A percentile compares a stretch with the other conserved stretches of the same genome.
phyloP scores from a whole-genome alignment of 177 flowering plant species.

The Tripterygium wilfordii region DNA sequence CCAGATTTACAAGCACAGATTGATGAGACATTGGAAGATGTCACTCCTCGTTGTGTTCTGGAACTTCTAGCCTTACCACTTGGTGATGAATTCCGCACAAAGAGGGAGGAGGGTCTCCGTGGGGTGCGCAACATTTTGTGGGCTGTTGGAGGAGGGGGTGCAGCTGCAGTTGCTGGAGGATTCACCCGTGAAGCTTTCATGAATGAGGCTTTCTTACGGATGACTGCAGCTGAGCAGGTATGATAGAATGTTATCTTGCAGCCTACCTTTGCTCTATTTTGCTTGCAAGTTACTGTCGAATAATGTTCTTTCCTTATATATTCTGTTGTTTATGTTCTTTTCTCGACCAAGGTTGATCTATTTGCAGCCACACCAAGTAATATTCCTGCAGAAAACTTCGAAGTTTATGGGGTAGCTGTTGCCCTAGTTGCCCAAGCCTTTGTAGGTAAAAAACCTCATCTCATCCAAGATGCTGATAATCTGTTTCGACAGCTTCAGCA shows the following conservation, averaged over 20 bases:
- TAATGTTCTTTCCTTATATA: neutral
- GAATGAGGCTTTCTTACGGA: conserved; percentile 76
- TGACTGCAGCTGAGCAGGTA: conserved; percentile 97
- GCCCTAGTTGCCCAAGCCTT: conserved; percentile 91
- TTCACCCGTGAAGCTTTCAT: conserved; percentile 91
- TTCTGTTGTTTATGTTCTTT: neutral
- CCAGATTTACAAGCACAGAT: conserved; percentile 88
- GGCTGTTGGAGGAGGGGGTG: conserved; percentile 98
- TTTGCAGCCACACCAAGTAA: conserved; percentile 79
- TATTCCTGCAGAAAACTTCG: conserved; percentile 90
- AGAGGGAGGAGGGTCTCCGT: conserved; percentile 85
- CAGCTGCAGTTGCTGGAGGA: conserved; percentile 87
- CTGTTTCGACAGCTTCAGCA: conserved; percentile 90
- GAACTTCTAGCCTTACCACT: conserved; percentile 86
- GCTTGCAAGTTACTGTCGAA: neutral
- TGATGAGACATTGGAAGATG: conserved; percentile 96
- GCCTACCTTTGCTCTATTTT: neutral
- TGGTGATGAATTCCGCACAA: conserved; percentile 47
- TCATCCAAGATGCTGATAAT: conserved; percentile 78
- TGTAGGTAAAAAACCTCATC: conserved; percentile 81
- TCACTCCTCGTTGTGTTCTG: conserved; percentile 81
- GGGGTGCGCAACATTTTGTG: conserved; percentile 89
- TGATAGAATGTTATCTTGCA: neutral
- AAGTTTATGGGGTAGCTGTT: conserved; percentile 92
- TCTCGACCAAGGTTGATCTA: conserved; percentile 61